A percentile compares a stretch with the other conserved stretches of the same genome.
Conservation (phyloP, 257 asterid species). For the Euphrasia confusa region DNA sequence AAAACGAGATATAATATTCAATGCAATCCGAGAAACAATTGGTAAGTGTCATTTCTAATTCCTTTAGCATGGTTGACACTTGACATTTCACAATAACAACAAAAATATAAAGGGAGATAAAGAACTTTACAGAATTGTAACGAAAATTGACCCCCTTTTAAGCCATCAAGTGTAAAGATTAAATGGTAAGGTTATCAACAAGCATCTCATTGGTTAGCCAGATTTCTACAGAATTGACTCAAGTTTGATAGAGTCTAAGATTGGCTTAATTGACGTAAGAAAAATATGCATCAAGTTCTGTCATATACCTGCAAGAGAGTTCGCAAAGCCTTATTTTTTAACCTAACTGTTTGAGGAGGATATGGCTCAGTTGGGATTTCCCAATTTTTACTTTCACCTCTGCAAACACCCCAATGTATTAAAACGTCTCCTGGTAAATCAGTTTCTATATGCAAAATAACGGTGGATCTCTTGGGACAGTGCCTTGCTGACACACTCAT, state of each 20-base stretch:
- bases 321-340: slow-evolving; percentile 77
- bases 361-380: slow-evolving; percentile 74
- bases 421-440: slow-evolving; percentile 83
- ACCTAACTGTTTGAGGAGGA: slow-evolving; percentile 65
- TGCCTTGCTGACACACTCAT: slow-evolving; percentile 58
- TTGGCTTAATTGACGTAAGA: slow-evolving; percentile 1
- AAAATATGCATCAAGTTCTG: neutral
- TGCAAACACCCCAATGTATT: slow-evolving; percentile 92
- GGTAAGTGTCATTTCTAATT: slow-evolving; percentile 1
- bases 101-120: neutral
- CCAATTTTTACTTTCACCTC: slow-evolving; percentile 57
- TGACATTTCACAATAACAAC: slow-evolving; percentile 17
- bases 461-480: slow-evolving; percentile 44
- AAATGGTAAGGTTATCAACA: neutral
- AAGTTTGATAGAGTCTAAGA: neutral
- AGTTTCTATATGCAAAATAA: slow-evolving; percentile 65
- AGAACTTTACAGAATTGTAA: neutral
- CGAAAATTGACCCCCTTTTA: neutral
- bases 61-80: slow-evolving; percentile 9
- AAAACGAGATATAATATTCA: neutral
- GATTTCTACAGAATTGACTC: too few relatives aligned
- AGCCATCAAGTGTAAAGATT: neutral
- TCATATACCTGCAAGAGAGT: slow-evolving; percentile 64
- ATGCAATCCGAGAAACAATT: neutral
- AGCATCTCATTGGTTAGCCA: neutral